Conservation (phyloP, 2,329 filamentous ascomycete species). For the Ophiostoma perfectum region DNA sequence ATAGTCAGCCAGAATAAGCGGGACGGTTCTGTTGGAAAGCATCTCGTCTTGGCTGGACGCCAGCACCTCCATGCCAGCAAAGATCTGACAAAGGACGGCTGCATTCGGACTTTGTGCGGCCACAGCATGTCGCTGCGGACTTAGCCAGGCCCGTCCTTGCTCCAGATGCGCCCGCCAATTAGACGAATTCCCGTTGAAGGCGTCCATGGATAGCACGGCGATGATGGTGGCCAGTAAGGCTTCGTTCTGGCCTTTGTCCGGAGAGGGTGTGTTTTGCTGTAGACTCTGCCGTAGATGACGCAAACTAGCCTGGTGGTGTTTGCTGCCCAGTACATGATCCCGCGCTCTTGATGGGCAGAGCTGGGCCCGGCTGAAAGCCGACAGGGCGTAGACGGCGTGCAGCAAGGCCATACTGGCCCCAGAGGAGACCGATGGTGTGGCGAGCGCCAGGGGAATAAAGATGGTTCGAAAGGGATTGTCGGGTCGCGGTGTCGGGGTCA, state of each 20-base stretch:
- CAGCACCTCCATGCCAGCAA: not conserved
- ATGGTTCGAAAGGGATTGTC: not conserved
- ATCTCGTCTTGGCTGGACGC: not conserved
- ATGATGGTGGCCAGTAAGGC: slow-evolving; percentile 8
- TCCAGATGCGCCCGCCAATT: slow-evolving; percentile 9
- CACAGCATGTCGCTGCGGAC: not conserved
- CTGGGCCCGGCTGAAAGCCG: slow-evolving; percentile 9
- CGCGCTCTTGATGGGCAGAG: not conserved
- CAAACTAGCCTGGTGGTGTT: slow-evolving; percentile 8
- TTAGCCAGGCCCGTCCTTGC: not conserved
- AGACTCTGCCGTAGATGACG: slow-evolving; percentile 8
- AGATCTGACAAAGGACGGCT: not conserved
- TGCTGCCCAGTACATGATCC: not conserved
- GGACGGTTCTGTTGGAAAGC: too few relatives aligned
- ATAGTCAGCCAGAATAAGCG: too few relatives aligned
- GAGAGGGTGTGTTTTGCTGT: not conserved
- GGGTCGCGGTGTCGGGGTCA: too few relatives aligned
- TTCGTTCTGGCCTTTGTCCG: slow-evolving; percentile 1
- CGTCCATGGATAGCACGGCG: slow-evolving; percentile 10
- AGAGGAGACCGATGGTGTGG: not conserved
- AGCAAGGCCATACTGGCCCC: slow-evolving; percentile 1
- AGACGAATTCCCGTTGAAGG: slow-evolving; percentile 1
- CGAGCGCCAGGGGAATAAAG: slow-evolving; percentile 8
- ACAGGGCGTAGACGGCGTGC: slow-evolving; percentile 8
- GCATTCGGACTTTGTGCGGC: not conserved